A percentile compares a stretch with the other conserved stretches of the same genome.
Evolutionary conservation across 2,329 filamentous ascomycete genomes (phyloP).

Genomic region (Xylogone sp.): DNA sequence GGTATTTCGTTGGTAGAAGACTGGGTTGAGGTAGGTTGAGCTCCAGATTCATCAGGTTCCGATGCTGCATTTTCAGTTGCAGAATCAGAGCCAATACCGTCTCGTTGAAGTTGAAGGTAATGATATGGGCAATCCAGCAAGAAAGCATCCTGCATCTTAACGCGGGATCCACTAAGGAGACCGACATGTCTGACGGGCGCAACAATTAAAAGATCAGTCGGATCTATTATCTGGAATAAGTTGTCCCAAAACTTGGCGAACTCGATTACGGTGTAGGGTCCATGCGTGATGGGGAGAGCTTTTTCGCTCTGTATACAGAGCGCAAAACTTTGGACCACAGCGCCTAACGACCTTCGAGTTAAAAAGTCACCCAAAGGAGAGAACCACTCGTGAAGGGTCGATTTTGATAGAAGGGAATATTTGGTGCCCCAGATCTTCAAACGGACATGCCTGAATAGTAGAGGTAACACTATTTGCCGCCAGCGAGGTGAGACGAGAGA

Average conservation of each 20-base stretch:
- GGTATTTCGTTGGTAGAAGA: not conserved
- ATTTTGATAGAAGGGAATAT: not conserved
- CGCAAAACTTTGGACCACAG: conserved; percentile 43
- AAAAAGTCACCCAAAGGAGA: conserved; percentile 32
- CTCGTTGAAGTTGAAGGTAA: conserved; percentile 45
- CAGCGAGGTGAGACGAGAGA: conserved; percentile 52
- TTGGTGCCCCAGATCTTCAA: conserved; percentile 17
- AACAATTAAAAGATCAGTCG: conserved; percentile 49
- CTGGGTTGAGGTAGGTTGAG: not conserved
- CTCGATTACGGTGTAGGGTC: not conserved
- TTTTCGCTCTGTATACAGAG: conserved; percentile 28
- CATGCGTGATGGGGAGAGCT: not conserved
- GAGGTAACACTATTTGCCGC: conserved; percentile 46
- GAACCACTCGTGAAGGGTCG: conserved; percentile 13
- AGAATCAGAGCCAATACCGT: not conserved
- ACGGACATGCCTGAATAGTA: conserved; percentile 53
- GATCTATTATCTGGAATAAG: conserved; percentile 51
- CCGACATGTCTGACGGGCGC: conserved; percentile 62
- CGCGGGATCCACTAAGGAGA: conserved; percentile 51
- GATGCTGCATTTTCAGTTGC: not conserved
- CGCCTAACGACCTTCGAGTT: conserved; percentile 24
- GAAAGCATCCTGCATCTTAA: conserved; percentile 57
- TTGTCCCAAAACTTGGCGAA: conserved; percentile 45
- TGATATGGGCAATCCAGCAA: conserved; percentile 62
- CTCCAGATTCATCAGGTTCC: not conserved